These are phyloP conservation scores for Clathrus columnatus DNA, from an alignment of 768 basidiomycete genomes.

Conservation along the genomic window DNA sequence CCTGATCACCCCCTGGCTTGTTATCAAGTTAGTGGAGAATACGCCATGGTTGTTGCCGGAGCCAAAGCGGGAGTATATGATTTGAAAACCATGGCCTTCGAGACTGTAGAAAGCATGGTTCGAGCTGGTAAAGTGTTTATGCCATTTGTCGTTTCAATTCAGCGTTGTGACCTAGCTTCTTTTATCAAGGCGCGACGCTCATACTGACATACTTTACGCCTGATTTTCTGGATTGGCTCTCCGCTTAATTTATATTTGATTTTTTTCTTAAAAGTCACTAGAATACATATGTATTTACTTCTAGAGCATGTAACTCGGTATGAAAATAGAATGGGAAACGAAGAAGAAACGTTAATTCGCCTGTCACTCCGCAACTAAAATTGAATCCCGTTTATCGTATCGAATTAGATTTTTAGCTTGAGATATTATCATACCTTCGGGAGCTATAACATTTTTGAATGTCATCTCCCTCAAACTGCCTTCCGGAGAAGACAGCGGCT, in stretches of 20 bases:
- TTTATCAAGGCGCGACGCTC: constrained; percentile 63
- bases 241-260: constrained; percentile 7
- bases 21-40: constrained; percentile 97
- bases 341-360: too few relatives aligned
- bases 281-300: not conserved
- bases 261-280: too few relatives aligned
- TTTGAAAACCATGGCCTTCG: constrained; percentile 87
- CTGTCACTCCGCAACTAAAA: too few relatives aligned
- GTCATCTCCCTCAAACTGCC: not conserved
- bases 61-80: constrained; percentile 92
- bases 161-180: not conserved
- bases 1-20: constrained; percentile 89
- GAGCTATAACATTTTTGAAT: too few relatives aligned
- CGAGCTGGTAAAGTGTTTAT: constrained; percentile 60
- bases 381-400: too few relatives aligned
- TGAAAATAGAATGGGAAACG: too few relatives aligned
- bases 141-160: not conserved
- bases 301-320: not conserved
- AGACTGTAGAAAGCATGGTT: constrained; percentile 84
- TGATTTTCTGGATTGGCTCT: constrained; percentile 84
- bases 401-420: not conserved
- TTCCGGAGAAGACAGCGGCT: not conserved
- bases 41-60: constrained; percentile 93
- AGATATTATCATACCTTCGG: not conserved
- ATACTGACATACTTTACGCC: constrained; percentile 96